These are phyloP conservation scores for Alternaria sp. DNA, from an alignment of 2,329 filamentous ascomycete species.

Conservation along the genomic window DNA sequence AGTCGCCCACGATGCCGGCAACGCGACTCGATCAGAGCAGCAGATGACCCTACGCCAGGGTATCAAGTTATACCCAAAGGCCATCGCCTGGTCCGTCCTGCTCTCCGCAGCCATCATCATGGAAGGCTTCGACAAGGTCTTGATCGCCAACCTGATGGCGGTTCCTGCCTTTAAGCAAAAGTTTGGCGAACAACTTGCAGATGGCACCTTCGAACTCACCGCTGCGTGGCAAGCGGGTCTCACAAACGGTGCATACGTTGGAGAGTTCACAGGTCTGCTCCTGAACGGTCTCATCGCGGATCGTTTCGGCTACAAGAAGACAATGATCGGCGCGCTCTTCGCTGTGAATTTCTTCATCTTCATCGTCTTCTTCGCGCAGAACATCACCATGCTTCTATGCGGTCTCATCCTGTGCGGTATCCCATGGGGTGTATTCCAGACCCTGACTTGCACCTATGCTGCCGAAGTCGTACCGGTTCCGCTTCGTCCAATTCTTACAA, in stretches of 20 bases:
- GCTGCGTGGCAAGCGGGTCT: conserved; percentile 56
- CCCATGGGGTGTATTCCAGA: conserved; percentile 57
- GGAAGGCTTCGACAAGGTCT: conserved; percentile 85
- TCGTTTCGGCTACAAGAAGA: conserved; percentile 50
- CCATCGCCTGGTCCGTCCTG: conserved; percentile 79
- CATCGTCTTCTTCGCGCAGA: conserved; percentile 46
- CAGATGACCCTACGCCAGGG: conserved; percentile 69
- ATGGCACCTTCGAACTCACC: conserved; percentile 51
- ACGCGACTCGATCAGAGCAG: conserved; percentile 53
- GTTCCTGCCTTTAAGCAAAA: conserved; percentile 53
- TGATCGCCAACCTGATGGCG: conserved; percentile 78
- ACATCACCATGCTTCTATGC: conserved; percentile 64
- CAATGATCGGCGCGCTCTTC: conserved; percentile 44
- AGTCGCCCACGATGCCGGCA: conserved; percentile 39
- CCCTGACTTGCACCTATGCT: conserved; percentile 56
- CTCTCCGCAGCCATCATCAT: conserved; percentile 89
- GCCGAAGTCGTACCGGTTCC: conserved; percentile 72
- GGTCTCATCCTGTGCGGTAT: conserved; percentile 61
- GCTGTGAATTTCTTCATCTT: conserved; percentile 43
- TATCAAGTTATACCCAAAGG: conserved; percentile 83
- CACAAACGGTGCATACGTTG: conserved; percentile 54
- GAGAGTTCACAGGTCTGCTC: conserved; percentile 54
- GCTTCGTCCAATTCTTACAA: conserved; percentile 63
- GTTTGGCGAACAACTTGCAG: conserved; percentile 48
- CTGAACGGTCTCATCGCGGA: conserved; percentile 55